Base-by-base conservation (phyloP, 2,329 filamentous ascomycete genomes). In the Zymoseptoria brevis region DNA sequence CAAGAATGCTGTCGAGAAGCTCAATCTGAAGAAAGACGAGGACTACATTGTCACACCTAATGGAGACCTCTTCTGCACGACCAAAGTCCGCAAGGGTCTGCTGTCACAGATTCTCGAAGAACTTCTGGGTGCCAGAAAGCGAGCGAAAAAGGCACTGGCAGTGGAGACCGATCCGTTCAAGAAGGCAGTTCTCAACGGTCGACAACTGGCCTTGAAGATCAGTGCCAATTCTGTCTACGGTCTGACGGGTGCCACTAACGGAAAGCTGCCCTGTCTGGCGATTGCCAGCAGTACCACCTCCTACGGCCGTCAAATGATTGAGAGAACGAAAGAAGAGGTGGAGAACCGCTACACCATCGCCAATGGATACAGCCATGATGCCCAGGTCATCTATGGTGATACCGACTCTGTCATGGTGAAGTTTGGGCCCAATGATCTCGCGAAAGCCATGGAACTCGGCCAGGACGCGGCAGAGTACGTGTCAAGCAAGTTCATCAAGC, bases 341-440 rank as follows among this genome's bases (percentile, higher is more conserved):
- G 93, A 97, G 75, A 81, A 83, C 49, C 87, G 85, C 66, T 99
- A 96, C 75, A 93, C 84, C 54, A 92, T 96, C 58, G 89, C 89
- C 54, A 97, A 99, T 69, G 94, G 94, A 19, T 99, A 97, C 75
- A 85, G 83, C 1, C 90, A 97, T 73, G 89, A 99, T 73, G 94
- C 94, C 0, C 87, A 96, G 72, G 94, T 99, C 76, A 95, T 99
- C 64, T 99, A 99, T 68, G 94, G 94, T 78, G 94, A 99, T 75
- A 99, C 94, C 1, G 94, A 99, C 81, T 99, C 94, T 8, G 94
- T 99, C 77, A 99, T 99, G 94, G 93, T 99, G 62, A 97, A 96
- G 71, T 99, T 99, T 67, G 94, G 94, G 50, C 92, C 91, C 8
- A 87, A 85, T 50, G 91, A 96, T 64, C 80, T 99, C 19, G 82